These are phyloP conservation scores for Fistulifera solaris DNA, from an alignment of 108 stramenopile species.

Conservation along the genomic window DNA sequence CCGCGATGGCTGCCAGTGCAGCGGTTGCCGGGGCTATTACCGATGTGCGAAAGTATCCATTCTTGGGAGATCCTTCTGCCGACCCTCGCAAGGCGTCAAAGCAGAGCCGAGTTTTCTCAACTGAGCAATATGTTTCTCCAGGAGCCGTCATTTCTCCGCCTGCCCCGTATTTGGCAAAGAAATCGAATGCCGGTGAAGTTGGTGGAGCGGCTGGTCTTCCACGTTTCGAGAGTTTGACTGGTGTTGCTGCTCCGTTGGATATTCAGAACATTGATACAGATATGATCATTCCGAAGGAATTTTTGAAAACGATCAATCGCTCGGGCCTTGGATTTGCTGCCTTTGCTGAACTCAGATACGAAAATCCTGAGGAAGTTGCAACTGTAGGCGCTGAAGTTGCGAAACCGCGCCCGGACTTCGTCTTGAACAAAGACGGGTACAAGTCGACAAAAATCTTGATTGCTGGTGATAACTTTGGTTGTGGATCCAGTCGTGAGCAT, in stretches of 20 bases:
- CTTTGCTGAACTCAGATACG: conserved; percentile 86
- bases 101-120: conserved; percentile 55
- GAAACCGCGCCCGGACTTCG: conserved; percentile 55
- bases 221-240: conserved; percentile 52
- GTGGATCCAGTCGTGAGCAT: conserved; percentile 87
- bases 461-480: conserved; percentile 92
- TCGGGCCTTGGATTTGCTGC: conserved; percentile 88
- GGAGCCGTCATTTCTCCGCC: conserved; percentile 66
- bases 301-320: conserved; percentile 92
- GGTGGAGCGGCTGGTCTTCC: conserved; percentile 49
- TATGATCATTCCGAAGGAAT: conserved; percentile 96
- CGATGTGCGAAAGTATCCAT: conserved; percentile 85
- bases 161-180: conserved; percentile 56
- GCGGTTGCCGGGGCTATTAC: conserved; percentile 78
- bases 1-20: conserved; percentile 89
- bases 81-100: conserved; percentile 44
- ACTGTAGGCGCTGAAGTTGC: conserved; percentile 78
- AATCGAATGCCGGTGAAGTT: neutral
- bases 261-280: conserved; percentile 94
- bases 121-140: conserved; percentile 46
- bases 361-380: conserved; percentile 83
- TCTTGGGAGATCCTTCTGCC: conserved; percentile 46
- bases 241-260: conserved; percentile 82
- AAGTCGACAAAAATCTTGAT: conserved; percentile 71
- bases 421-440: conserved; percentile 83